These are phyloP conservation scores for Metschnikowia amazonensis DNA, from an alignment of 805 yeast genomes.

Conservation along the genomic window DNA sequence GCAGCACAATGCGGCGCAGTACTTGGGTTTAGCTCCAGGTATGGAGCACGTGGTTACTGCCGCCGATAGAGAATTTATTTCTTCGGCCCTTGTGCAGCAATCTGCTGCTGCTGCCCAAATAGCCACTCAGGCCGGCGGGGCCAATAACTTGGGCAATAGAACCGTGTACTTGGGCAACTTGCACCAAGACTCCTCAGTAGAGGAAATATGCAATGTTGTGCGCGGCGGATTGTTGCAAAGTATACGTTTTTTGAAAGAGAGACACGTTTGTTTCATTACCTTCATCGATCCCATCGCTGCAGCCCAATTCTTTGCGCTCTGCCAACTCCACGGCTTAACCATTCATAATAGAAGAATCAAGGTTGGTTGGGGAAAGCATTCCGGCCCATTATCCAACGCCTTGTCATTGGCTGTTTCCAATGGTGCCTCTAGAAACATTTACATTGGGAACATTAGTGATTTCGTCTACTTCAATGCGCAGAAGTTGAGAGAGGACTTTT, in stretches of 20 bases:
- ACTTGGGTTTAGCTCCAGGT: constrained; percentile 86
- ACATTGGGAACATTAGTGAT: constrained; percentile 66
- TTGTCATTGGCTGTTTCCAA: constrained; percentile 84
- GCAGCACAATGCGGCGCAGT: constrained; percentile 95
- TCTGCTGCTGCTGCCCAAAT: constrained; percentile 97
- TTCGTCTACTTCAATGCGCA: constrained; percentile 50
- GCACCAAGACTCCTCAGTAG: constrained; percentile 82
- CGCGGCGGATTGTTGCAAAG: constrained; percentile 91
- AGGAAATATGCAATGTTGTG: constrained; percentile 93
- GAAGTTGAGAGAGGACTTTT: constrained; percentile 68
- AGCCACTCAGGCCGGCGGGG: constrained; percentile 92
- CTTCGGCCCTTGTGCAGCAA: constrained; percentile 82
- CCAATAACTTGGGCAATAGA: constrained; percentile 86
- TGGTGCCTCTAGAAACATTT: constrained; percentile 92
- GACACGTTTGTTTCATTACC: constrained; percentile 91
- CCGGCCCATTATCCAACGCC: constrained; percentile 87
- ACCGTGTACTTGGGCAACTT: constrained; percentile 89
- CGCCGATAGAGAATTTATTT: constrained; percentile 59
- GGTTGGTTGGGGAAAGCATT: constrained; percentile 97
- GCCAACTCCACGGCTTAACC: constrained; percentile 82
- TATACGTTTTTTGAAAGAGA: constrained; percentile 73
- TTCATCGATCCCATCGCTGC: constrained; percentile 97
- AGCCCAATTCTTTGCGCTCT: constrained; percentile 93
- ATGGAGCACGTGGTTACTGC: constrained; percentile 75
- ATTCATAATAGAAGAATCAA: constrained; percentile 83